Evolutionary conservation across 306 rosid species (phyloP).

Genomic region (Rosa lucieae): DNA sequence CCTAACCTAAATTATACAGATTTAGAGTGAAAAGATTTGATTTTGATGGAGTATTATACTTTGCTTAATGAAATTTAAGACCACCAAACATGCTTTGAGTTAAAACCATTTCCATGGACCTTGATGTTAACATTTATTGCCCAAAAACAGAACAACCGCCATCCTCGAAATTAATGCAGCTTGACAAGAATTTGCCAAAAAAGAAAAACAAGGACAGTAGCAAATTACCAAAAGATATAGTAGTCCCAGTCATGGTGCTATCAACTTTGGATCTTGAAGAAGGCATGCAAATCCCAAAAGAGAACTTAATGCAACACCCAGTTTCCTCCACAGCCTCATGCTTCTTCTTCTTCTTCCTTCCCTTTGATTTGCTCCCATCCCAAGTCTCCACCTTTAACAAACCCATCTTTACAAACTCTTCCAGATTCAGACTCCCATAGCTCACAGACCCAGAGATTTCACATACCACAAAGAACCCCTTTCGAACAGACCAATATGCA

Average conservation of each 20-base stretch:
- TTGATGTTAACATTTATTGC: background rate
- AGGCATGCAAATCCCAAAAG: slow-evolving; percentile 67
- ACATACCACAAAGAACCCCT: slow-evolving; percentile 23
- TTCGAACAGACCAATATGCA: background rate
- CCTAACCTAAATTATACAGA: background rate
- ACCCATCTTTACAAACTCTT: slow-evolving; percentile 55
- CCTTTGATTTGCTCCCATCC: slow-evolving; percentile 60
- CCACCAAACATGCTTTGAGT: slow-evolving; percentile 15
- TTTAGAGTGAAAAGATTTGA: background rate
- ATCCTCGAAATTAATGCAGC: slow-evolving; percentile 4
- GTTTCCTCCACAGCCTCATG: slow-evolving; percentile 46
- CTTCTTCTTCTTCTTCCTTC: slow-evolving; percentile 47
- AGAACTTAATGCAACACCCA: slow-evolving; percentile 66
- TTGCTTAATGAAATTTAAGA: slow-evolving; percentile 17
- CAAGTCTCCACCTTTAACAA: slow-evolving; percentile 64
- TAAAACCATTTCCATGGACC: background rate
- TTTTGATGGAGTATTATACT: background rate
- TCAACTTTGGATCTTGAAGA: slow-evolving; percentile 92
- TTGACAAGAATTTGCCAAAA: background rate
- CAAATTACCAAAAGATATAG: slow-evolving; percentile 52
- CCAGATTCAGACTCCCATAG: slow-evolving; percentile 21
- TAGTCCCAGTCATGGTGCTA: slow-evolving; percentile 59
- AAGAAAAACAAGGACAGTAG: background rate
- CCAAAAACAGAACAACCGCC: slow-evolving; percentile 1
- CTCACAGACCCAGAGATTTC: slow-evolving; percentile 22